phyloP scores from a whole-genome alignment of 176 grass and related monocot genomes.

The Thinopyrum elongatum region DNA sequence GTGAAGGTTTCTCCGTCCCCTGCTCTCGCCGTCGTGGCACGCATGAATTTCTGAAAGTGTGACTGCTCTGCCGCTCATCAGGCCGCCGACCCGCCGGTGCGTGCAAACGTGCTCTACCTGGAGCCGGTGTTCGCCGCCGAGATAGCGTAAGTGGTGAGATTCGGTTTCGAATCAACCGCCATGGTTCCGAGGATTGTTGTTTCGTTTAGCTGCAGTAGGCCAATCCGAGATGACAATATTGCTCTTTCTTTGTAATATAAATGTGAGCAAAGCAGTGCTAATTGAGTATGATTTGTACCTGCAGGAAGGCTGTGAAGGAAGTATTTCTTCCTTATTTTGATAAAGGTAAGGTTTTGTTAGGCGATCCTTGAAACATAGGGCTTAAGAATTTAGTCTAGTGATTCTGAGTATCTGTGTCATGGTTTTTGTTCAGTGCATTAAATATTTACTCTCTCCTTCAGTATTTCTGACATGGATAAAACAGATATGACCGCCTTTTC shows the following conservation, averaged over 20 bases:
- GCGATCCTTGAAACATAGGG: too few species aligned
- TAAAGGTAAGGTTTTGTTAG: slow-evolving; percentile 60
- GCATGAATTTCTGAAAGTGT: neutral
- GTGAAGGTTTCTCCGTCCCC: slow-evolving; percentile 8
- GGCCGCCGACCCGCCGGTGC: slow-evolving; percentile 81
- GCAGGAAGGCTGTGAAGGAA: slow-evolving; percentile 75
- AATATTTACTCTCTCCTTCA: neutral
- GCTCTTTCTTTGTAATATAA: neutral
- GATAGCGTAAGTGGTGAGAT: slow-evolving; percentile 60
- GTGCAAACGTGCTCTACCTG: slow-evolving; percentile 84
- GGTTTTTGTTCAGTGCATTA: slow-evolving; percentile 1
- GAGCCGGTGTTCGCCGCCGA: slow-evolving; percentile 37
- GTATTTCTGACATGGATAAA: neutral
- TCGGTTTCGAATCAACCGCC: neutral
- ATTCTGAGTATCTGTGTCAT: too few species aligned
- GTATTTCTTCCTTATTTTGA: slow-evolving; percentile 81
- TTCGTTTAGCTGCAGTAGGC: neutral
- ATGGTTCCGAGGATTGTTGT: neutral
- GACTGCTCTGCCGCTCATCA: slow-evolving; percentile 7
- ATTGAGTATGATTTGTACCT: slow-evolving; percentile 20
- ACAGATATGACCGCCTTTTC: neutral
- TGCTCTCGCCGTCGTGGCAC: neutral
- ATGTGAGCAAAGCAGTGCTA: neutral
- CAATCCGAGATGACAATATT: neutral
- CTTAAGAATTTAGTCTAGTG: too few species aligned